Conservation (phyloP, 2,329 filamentous ascomycete species). For the Neurospora sp. region DNA sequence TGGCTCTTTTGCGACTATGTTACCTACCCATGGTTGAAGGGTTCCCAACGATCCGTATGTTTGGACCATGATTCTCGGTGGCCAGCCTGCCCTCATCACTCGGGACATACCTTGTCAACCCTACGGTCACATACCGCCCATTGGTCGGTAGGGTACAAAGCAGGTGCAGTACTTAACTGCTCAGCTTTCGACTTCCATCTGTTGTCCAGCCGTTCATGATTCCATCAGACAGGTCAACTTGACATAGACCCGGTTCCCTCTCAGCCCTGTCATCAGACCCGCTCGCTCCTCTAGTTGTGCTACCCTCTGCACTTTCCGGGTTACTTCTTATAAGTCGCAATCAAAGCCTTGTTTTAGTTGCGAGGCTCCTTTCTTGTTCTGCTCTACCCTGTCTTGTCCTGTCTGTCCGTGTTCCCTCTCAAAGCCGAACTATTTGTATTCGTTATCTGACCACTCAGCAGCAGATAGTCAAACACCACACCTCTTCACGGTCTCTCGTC, state of each 20-base stretch:
- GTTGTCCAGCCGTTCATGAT: not conserved
- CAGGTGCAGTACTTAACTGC: not conserved
- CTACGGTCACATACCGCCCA: not conserved
- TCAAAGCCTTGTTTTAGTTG: not conserved
- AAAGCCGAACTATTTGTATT: not conserved
- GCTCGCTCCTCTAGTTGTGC: not conserved
- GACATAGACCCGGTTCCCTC: not conserved
- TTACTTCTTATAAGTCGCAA: not conserved
- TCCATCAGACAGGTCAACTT: not conserved
- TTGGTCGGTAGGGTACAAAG: not conserved
- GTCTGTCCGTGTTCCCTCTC: not conserved
- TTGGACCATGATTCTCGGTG: not conserved
- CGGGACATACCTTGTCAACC: not conserved
- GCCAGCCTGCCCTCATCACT: not conserved
- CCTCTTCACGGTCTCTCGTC: not conserved
- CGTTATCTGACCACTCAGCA: not conserved
- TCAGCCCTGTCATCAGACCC: not conserved
- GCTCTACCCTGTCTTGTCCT: not conserved
- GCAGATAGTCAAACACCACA: not conserved
- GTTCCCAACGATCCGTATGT: not conserved
- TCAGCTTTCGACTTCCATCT: not conserved
- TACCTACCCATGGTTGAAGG: not conserved
- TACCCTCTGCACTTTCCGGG: not conserved
- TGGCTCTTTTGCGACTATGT: not conserved
- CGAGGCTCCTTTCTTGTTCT: not conserved